These are phyloP conservation scores for Phytophthora litchii DNA, from an alignment of 352 stramenopile genomes.

Conservation along the genomic window DNA sequence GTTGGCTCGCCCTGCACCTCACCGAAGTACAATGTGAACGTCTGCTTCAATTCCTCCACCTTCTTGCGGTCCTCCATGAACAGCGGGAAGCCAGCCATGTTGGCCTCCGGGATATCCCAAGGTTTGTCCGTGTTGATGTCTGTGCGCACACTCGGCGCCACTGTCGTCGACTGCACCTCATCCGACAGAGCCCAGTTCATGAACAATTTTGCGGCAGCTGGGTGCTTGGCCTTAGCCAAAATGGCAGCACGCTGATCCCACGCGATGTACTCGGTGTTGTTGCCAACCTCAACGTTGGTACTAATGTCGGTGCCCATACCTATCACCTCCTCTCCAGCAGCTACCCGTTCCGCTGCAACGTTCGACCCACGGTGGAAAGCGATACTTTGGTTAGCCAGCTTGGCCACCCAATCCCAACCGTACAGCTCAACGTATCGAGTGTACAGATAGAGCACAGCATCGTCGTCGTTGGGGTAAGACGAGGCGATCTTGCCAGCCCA, in stretches of 20 bases:
- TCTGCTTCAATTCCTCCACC: constrained; percentile 46
- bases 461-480: constrained; percentile 57
- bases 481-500: constrained; percentile 51
- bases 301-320: constrained; percentile 21
- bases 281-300: constrained; percentile 15
- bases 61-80: constrained; percentile 61
- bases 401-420: constrained; percentile 56
- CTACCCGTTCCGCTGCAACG: constrained; percentile 25
- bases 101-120: constrained; percentile 42
- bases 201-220: constrained; percentile 56
- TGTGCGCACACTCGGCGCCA: constrained; percentile 35
- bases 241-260: constrained; percentile 61
- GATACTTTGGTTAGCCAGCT: constrained; percentile 43
- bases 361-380: constrained; percentile 43
- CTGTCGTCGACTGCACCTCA: constrained; percentile 30
- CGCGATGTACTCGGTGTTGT: constrained; percentile 32
- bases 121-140: constrained; percentile 42
- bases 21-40: constrained; percentile 59
- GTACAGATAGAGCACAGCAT: constrained; percentile 54
- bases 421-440: constrained; percentile 50
- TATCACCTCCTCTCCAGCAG: constrained; percentile 36
- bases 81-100: constrained; percentile 29
- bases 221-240: constrained; percentile 54
- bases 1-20: constrained; percentile 52
- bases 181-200: constrained; percentile 59